Base-by-base conservation (phyloP, 352 stramenopile species). In the Phytopythium chamaehyphon region DNA sequence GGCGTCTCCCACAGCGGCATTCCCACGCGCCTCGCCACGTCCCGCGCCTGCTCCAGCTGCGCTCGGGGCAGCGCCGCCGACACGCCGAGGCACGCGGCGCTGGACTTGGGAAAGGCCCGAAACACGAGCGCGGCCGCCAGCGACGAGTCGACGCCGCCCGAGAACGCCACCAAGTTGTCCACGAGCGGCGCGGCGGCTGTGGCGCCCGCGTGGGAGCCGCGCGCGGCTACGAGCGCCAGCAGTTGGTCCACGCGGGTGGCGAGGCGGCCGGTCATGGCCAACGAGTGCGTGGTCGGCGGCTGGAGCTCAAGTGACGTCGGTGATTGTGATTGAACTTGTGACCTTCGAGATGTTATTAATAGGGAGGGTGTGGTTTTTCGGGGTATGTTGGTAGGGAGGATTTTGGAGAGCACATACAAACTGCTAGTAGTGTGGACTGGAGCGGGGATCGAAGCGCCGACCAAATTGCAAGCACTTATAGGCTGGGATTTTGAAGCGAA, bases 81-180 rank as follows among this genome's bases (percentile, higher is more conserved):
- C 31, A 96, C 72, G 3, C 96, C 96, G 16, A 98, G 76, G 28
- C 96, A 97, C 36, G 95, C 96, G 19, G 86, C 72, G 11, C 88
- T 84, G 18, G 83, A 80, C 16, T 53, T 24, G 0, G 73, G 70
- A 58, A 97, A 98, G 18, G 80, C 77, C 24, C 69, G 73, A 46
- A 91, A 71, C n/a, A 98, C 86, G 36, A 98, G 59, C 14, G 90
- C 90, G 4, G 94, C 91, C 3, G 94, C 86, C 7, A 99, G 63
- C 18, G 89, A 97, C 31, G 95, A 98, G 73, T 99, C 96, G 6
- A 99, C 90, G 16, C 96, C 96, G 33, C 96, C 96, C 1, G 90
- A 98, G 59, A 88, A 98, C n/a, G 90, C 90, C 16, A 97, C 69
- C 12, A 97, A 67, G 48, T 97, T 77, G 58, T 64, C 76, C 24